phyloP scores from a whole-genome alignment of 805 yeast species.

The Metschnikowia koreensis region DNA sequence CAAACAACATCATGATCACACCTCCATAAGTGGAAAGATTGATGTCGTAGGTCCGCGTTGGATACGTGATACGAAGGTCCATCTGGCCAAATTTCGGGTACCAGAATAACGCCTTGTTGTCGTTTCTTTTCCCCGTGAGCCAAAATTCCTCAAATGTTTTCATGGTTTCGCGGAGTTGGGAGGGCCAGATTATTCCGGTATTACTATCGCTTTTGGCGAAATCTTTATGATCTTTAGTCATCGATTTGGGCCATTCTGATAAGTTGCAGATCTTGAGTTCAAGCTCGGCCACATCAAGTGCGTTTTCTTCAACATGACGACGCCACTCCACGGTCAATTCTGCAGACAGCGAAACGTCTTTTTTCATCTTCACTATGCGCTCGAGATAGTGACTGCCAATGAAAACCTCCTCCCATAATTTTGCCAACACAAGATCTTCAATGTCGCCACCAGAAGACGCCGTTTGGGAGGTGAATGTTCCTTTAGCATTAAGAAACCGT shows the following conservation, averaged over 20 bases:
- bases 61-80: slow-evolving; percentile 71
- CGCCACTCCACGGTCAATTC: slow-evolving; percentile 42
- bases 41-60: slow-evolving; percentile 69
- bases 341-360: slow-evolving; percentile 59
- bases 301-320: slow-evolving; percentile 16
- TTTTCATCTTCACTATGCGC: slow-evolving; percentile 81
- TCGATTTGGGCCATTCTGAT: slow-evolving; percentile 45
- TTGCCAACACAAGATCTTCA: slow-evolving; percentile 66
- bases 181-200: slow-evolving; percentile 37
- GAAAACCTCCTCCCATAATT: slow-evolving; percentile 74
- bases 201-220: slow-evolving; percentile 24
- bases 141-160: slow-evolving; percentile 41
- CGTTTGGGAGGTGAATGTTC: slow-evolving; percentile 12
- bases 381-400: slow-evolving; percentile 61
- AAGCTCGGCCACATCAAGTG: slow-evolving; percentile 26
- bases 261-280: slow-evolving; percentile 45
- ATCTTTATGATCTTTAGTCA: slow-evolving; percentile 43
- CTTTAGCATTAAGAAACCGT: slow-evolving; percentile 50
- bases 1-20: slow-evolving; percentile 71
- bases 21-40: slow-evolving; percentile 80
- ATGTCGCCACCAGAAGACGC: slow-evolving; percentile 39
- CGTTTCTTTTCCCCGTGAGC: slow-evolving; percentile 39
- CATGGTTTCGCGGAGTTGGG: slow-evolving; percentile 36
- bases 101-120: slow-evolving; percentile 57
- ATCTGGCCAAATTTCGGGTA: slow-evolving; percentile 80